A percentile compares a stretch with the other conserved stretches of the same genome.
phyloP scores from a whole-genome alignment of 78 protist species.

The Bodo saltans region DNA sequence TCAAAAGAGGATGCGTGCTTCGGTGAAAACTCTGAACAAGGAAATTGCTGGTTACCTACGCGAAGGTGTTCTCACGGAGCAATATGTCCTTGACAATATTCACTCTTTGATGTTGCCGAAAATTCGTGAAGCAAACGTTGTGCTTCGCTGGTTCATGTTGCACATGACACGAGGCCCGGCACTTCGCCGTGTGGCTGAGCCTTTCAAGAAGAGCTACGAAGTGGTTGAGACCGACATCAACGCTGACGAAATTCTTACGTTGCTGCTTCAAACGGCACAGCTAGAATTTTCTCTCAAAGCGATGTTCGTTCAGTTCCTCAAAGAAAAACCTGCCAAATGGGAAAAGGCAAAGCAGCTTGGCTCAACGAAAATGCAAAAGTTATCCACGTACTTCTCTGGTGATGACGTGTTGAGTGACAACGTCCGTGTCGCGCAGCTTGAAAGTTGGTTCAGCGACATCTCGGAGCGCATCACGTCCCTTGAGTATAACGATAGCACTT shows the following conservation, averaged over 20 bases:
- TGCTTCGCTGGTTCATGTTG: slow-evolving; percentile 83
- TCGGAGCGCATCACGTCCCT: slow-evolving; percentile 46
- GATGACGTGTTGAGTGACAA: slow-evolving; percentile 72
- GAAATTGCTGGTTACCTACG: slow-evolving; percentile 39
- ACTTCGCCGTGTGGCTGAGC: neutral
- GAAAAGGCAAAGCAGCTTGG: slow-evolving; percentile 52
- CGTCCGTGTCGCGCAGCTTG: slow-evolving; percentile 74
- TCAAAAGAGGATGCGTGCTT: neutral
- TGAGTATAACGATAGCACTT: slow-evolving; percentile 62
- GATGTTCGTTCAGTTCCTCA: slow-evolving; percentile 53
- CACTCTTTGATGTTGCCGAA: slow-evolving; percentile 43
- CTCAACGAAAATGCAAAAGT: slow-evolving; percentile 55
- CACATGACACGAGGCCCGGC: slow-evolving; percentile 33
- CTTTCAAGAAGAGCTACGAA: slow-evolving; percentile 43
- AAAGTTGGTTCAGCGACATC: slow-evolving; percentile 74
- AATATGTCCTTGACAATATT: slow-evolving; percentile 72
- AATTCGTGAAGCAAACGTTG: slow-evolving; percentile 79
- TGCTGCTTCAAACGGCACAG: slow-evolving; percentile 81
- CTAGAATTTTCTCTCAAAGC: slow-evolving; percentile 73
- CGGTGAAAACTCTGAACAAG: neutral
- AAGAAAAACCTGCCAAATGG: slow-evolving; percentile 65
- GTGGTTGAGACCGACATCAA: neutral
- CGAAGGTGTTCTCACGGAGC: slow-evolving; percentile 63
- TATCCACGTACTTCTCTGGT: slow-evolving; percentile 63
- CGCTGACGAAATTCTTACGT: slow-evolving; percentile 38